Conservation (phyloP, 2,329 filamentous ascomycete species). For the Akanthomyces uredinophilus region DNA sequence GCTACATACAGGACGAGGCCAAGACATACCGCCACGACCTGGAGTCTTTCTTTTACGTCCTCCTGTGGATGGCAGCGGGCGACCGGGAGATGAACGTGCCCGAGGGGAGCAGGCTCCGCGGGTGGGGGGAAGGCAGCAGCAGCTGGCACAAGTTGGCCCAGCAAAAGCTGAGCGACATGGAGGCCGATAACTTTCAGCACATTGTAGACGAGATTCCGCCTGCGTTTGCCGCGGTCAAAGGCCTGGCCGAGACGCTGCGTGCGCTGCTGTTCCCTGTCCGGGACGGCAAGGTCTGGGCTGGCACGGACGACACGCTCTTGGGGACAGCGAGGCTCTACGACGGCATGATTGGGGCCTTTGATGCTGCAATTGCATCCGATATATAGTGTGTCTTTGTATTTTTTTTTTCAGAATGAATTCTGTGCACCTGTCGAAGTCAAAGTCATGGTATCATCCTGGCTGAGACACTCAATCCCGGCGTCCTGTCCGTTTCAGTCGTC, state of each 20-base stretch:
- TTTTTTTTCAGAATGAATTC: too few species aligned
- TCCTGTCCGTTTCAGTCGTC: too few species aligned
- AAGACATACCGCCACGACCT: constrained; percentile 25
- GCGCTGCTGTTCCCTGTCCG: background rate
- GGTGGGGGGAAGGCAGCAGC: background rate
- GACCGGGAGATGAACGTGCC: constrained; percentile 1
- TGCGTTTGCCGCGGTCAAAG: background rate
- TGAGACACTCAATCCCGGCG: too few species aligned
- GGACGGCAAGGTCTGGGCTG: background rate
- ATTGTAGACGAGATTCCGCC: background rate
- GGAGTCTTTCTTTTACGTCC: constrained; percentile 26
- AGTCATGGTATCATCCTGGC: too few species aligned
- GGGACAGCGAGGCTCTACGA: background rate
- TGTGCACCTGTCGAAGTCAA: too few species aligned
- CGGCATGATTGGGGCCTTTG: background rate
- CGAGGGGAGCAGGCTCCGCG: background rate
- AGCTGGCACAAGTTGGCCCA: background rate
- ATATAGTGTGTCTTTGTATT: background rate
- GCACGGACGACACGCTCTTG: constrained; percentile 35
- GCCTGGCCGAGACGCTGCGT: background rate
- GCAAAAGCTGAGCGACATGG: background rate
- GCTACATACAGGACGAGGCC: constrained; percentile 7
- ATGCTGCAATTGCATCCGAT: background rate
- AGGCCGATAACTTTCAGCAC: background rate
- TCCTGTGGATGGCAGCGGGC: constrained; percentile 16